Conservation (phyloP, 2,329 filamentous ascomycete species). For the Trichoderma koningii region DNA sequence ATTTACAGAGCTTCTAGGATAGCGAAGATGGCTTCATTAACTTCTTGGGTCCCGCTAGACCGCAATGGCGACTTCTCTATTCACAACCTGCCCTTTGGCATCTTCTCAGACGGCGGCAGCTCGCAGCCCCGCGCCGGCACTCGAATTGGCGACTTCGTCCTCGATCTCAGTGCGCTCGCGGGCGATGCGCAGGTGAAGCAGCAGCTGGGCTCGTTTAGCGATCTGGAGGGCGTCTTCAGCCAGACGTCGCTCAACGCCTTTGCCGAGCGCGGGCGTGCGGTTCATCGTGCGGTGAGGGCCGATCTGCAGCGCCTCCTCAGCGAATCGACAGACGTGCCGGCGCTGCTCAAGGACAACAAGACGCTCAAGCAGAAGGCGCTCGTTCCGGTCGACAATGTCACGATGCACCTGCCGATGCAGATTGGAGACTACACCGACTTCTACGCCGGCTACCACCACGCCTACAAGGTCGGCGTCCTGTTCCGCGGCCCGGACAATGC, state of each 20-base stretch:
- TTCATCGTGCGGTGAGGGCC: slow-evolving; percentile 70
- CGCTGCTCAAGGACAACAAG: slow-evolving; percentile 43
- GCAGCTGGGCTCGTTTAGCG: slow-evolving; percentile 39
- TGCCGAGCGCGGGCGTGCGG: slow-evolving; percentile 61
- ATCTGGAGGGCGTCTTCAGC: slow-evolving; percentile 35
- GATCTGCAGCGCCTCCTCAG: slow-evolving; percentile 64
- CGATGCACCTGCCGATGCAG: slow-evolving; percentile 70
- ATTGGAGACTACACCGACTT: slow-evolving; percentile 87
- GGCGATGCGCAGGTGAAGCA: slow-evolving; percentile 38
- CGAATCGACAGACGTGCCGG: slow-evolving; percentile 51
- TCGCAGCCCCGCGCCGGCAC: slow-evolving; percentile 64
- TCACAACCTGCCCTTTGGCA: slow-evolving; percentile 80
- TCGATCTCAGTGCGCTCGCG: slow-evolving; percentile 69
- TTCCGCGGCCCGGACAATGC: slow-evolving; percentile 75
- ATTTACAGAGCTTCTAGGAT: neutral
- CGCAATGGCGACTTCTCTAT: slow-evolving; percentile 60
- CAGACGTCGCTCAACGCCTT: slow-evolving; percentile 39
- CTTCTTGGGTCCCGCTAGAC: slow-evolving; percentile 27
- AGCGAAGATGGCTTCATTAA: slow-evolving; percentile 5
- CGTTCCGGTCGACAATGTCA: slow-evolving; percentile 49
- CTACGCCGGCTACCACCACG: slow-evolving; percentile 78
- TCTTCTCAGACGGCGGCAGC: slow-evolving; percentile 62
- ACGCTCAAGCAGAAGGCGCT: slow-evolving; percentile 37
- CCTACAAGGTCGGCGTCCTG: slow-evolving; percentile 67
- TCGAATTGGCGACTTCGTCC: slow-evolving; percentile 70